These are phyloP conservation scores for Rosa persica DNA, from an alignment of 306 rosid species.

Conservation along the genomic window DNA sequence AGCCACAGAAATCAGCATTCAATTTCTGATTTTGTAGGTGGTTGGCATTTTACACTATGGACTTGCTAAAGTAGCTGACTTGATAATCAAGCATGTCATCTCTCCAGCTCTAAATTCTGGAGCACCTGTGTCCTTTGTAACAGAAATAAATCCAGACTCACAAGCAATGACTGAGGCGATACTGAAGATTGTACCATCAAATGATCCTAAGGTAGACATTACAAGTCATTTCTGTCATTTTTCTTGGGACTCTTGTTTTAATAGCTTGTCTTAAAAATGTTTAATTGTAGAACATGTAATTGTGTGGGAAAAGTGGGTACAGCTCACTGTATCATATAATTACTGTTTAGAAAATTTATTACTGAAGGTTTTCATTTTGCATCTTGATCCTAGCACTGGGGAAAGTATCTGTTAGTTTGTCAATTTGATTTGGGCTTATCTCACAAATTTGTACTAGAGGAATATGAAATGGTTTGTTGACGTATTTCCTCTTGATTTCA, in stretches of 20 bases:
- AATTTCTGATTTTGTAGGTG: conserved; percentile 40
- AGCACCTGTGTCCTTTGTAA: conserved; percentile 52
- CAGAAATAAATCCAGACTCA: conserved; percentile 49
- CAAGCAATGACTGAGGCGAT: conserved; percentile 34
- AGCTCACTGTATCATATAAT: not conserved
- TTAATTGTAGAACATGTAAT: not conserved
- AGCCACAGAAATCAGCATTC: not conserved
- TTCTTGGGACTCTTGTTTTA: not conserved
- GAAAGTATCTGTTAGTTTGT: not conserved
- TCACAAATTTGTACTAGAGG: not conserved
- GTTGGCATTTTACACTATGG: conserved; percentile 87
- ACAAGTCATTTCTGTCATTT: conserved; percentile 13
- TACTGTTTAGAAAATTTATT: not conserved
- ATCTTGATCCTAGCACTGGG: not conserved
- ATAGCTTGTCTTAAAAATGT: not conserved
- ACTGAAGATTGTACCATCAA: conserved; percentile 55
- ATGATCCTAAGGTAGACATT: conserved; percentile 51
- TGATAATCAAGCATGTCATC: conserved; percentile 67
- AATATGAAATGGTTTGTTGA: conserved; percentile 19
- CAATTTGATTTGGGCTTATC: not conserved
- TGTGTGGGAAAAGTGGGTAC: not conserved
- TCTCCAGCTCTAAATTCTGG: conserved; percentile 53
- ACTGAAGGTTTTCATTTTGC: not conserved
- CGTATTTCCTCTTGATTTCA: conserved; percentile 35
- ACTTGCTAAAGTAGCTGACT: conserved; percentile 83